A percentile compares a stretch with the other conserved stretches of the same genome.
phyloP scores from a whole-genome alignment of 768 basidiomycete species.

The Xerocomellus amylosporus region DNA sequence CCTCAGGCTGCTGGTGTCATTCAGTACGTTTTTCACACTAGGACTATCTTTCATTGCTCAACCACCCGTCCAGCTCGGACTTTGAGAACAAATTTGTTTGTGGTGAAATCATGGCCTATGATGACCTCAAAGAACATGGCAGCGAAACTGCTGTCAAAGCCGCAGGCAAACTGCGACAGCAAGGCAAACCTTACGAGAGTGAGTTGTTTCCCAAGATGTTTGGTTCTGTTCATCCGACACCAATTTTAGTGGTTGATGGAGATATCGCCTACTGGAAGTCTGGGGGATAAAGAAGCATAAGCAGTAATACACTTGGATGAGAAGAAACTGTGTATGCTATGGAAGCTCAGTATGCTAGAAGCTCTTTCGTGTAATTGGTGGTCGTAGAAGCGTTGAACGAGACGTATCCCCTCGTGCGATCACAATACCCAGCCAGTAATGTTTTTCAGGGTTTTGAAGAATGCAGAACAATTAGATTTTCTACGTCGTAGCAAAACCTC shows the following conservation, averaged over 20 bases:
- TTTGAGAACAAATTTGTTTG: conserved; percentile 98
- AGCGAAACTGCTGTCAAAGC: conserved; percentile 91
- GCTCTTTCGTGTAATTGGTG: conserved; percentile 10
- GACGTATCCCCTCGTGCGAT: neutral
- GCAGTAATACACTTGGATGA: neutral
- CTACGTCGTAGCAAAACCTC: neutral
- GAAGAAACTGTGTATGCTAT: conserved; percentile 10
- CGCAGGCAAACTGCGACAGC: conserved; percentile 90
- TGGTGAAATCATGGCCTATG: conserved; percentile 93
- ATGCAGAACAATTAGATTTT: neutral
- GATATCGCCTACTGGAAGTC: conserved; percentile 93
- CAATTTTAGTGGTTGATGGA: conserved; percentile 68
- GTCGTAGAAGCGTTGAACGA: neutral
- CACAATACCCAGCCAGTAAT: neutral
- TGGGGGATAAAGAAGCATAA: conserved; percentile 48
- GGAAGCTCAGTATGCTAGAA: conserved; percentile 12
- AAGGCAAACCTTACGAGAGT: conserved; percentile 97
- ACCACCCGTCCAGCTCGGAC: conserved; percentile 60
- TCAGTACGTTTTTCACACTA: conserved; percentile 58
- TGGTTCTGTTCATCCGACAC: conserved; percentile 5
- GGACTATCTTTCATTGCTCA: neutral
- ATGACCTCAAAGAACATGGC: conserved; percentile 88
- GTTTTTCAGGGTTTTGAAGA: too few relatives aligned
- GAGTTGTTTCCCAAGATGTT: conserved; percentile 28
- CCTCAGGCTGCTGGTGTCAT: conserved; percentile 98